Conservation (phyloP, 257 asterid species). For the Lantana camara region DNA sequence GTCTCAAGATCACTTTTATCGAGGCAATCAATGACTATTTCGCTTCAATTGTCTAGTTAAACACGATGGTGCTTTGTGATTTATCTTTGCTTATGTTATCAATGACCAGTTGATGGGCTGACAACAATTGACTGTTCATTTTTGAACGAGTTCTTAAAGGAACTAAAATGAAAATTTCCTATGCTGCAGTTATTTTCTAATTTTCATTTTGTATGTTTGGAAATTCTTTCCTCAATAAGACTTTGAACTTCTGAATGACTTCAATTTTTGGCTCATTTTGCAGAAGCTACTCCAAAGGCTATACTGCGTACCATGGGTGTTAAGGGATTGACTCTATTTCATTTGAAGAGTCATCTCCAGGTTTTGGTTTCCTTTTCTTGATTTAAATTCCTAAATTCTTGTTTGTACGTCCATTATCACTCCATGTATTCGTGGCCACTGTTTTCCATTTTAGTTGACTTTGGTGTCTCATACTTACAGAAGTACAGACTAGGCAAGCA, state of each 20-base stretch:
- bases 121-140: conserved; percentile 6
- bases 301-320: conserved; percentile 89
- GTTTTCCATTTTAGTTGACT: conserved; percentile 23
- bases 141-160: conserved; percentile 4
- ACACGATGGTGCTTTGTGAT: background rate
- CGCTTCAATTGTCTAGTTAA: background rate
- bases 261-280: conserved; percentile 26
- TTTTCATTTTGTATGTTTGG: conserved; percentile 13
- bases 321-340: conserved; percentile 86
- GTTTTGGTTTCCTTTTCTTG: conserved; percentile 36
- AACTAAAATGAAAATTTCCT: background rate
- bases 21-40: background rate
- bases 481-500: conserved; percentile 88
- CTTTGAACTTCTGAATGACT: conserved; percentile 1
- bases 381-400: background rate
- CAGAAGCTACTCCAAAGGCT: conserved; percentile 97
- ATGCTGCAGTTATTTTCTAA: background rate
- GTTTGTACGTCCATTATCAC: conserved; percentile 17
- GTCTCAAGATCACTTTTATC: too few species aligned
- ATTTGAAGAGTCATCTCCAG: conserved; percentile 91
- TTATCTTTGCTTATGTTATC: conserved; percentile 7
- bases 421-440: background rate
- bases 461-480: conserved; percentile 44
- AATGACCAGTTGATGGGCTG: conserved; percentile 4
- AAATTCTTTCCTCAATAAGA: conserved; percentile 13